Base-by-base conservation (phyloP, 306 rosid species). In the Morella rubra region DNA sequence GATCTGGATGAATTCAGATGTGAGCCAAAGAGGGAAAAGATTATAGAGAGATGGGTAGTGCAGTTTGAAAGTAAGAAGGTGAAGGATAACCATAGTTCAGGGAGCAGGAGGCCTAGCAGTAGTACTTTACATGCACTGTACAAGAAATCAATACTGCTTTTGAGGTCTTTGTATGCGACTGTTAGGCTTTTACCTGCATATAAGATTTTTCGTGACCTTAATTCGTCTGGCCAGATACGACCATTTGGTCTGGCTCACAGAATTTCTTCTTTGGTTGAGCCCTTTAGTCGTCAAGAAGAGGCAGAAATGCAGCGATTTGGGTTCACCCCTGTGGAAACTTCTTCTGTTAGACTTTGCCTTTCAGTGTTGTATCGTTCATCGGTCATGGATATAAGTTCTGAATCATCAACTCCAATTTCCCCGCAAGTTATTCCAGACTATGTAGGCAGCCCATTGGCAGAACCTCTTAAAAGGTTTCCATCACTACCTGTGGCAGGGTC, bases 1-100 rank as follows among this genome's bases (percentile, higher is more conserved):
- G 92, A 85, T 85, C 86, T 79, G 80, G 96, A 87, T 27, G 92
- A 87, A 14, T 55, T 86, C 41, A 83, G 89, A 62, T 18, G 74
- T 71, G 89, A 80, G 74, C 59, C 72, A 50, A 87, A 79, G 84
- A 86, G 86, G 52, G 97, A 87, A 59, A 91, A 76, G 89, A 86
- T 91, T 80, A 68, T 94, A 37, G 98, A 94, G 89, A 87, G 96
- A 80, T 94, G 97, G 98, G 80, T 90, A 20, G 51, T 94, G 80
- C 93, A 83, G 72, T 92, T 87, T 76, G 96, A 94, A 73, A 84
- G 78, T 73, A 77, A 86, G 77, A 92, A 81, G 75, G 74, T 71
- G 24, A 87, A 84, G 81, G 90, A 89, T 77, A 71, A 54, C 60
- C 77, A 78, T 60, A 76, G 65, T 85, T 85, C 91, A 4, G 76